phyloP scores from a whole-genome alignment of 495 filamentous ascomycete species.

The Evansstolkia leycettana region DNA sequence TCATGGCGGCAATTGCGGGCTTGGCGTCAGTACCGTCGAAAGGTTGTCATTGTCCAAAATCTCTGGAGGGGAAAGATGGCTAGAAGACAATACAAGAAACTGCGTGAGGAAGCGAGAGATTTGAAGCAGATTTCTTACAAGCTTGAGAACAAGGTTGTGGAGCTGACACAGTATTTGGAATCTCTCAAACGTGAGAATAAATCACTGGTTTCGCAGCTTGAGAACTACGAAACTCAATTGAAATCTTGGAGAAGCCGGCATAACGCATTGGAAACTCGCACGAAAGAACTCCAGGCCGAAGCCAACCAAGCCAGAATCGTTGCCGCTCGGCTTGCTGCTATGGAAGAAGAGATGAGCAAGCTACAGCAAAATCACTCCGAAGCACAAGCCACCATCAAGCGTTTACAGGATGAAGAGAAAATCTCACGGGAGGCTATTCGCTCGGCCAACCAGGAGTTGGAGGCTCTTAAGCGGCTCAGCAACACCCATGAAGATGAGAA shows the following conservation, averaged over 20 bases:
- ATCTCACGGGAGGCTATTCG: constrained; percentile 67
- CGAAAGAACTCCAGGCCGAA: constrained; percentile 89
- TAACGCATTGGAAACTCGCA: constrained; percentile 77
- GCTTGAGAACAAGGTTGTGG: constrained; percentile 97
- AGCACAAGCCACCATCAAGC: constrained; percentile 73
- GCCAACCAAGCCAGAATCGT: constrained; percentile 96
- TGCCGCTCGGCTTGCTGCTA: constrained; percentile 70
- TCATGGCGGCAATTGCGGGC: constrained; percentile 61
- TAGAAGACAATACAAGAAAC: constrained; percentile 69
- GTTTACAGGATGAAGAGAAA: constrained; percentile 86
- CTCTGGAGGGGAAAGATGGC: constrained; percentile 83
- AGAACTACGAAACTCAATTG: constrained; percentile 92
- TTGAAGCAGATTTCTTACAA: constrained; percentile 98
- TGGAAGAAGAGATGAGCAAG: constrained; percentile 90
- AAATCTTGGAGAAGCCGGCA: constrained; percentile 88
- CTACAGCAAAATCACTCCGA: constrained; percentile 82
- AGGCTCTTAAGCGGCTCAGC: constrained; percentile 56
- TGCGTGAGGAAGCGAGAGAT: constrained; percentile 92
- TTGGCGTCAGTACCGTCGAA: constrained; percentile 80
- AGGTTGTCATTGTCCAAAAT: constrained; percentile 84
- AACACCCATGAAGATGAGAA: constrained; percentile 71
- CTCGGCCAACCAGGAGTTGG: constrained; percentile 63
- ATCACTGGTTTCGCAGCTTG: constrained; percentile 71
- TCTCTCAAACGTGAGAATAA: constrained; percentile 91
- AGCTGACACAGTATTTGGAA: constrained; percentile 88